Evolutionary conservation across 2,329 filamentous ascomycete species (phyloP), one percentile per base, ranked within the genome.

Genomic region (Hypoxylon sp.): DNA sequence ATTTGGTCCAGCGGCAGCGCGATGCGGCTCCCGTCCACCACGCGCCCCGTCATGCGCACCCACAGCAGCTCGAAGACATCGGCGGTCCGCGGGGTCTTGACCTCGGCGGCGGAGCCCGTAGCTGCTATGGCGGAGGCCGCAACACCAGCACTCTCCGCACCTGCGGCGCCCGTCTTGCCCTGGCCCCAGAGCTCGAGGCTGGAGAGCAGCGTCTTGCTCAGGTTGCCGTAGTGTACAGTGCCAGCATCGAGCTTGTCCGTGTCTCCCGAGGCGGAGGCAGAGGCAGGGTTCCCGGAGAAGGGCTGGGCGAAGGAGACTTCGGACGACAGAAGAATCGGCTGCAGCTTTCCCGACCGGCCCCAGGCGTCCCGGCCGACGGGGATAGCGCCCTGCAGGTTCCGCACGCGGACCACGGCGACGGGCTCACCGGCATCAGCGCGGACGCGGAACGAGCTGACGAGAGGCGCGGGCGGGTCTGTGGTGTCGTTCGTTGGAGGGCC

Each of bases 201-300:
- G 24, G 79, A 78, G 32, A 91, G 80, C 13, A 94, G 83, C 0
- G 84, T 83, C 80, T 93, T 93, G 80, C 88, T 90, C 13, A 94
- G 83, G 8, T 82, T 84, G 1, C 92, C 92, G 75, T 94, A 94
- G 80, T 94, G 91, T 24, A 93, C 88, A 1, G 92, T 94, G 75
- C 91, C 91, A n/a, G 80, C 79, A 50, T 88, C 86, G 35, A 94
- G 85, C 7, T 81, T 80, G 79, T 94, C 92, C 29, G 60, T 52
- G 3, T 79, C 78, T 1, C 82, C 75, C 0, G 89, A 88, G 1
- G 91, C 74, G 0, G 89, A 88, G 0, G 90, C 87, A 0, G 85
- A 57, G 11, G 42, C 42, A 2, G 19, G 17, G 15, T 51, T 60
- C 2, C 47, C 64, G 32, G 67, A 52, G 75, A 93, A 93, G 0